Evolutionary conservation across 371 early-diverging fungal genomes (phyloP).

Genomic region (Phascolomyces articulosus): DNA sequence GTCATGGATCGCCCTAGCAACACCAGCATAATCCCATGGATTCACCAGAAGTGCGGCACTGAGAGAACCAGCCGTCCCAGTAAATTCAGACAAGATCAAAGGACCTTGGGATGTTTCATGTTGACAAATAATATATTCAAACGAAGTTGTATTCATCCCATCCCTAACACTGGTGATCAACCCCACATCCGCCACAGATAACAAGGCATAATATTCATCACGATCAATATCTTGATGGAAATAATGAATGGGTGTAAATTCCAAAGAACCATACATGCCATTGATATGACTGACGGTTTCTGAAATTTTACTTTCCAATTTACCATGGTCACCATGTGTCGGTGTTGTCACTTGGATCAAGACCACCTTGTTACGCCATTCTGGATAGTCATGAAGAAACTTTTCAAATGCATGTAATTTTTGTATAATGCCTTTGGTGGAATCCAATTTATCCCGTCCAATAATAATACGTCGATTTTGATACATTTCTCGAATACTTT

Average conservation of each 20-base stretch:
- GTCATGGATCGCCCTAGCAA: slow-evolving; percentile 85
- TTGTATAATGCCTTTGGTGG: slow-evolving; percentile 98
- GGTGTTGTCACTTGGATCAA: slow-evolving; percentile 74
- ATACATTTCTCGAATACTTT: slow-evolving; percentile 84
- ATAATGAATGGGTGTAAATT: slow-evolving; percentile 94
- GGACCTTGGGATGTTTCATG: slow-evolving; percentile 86
- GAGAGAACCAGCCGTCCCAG: slow-evolving; percentile 92
- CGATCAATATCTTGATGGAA: slow-evolving; percentile 94
- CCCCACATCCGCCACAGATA: slow-evolving; percentile 95
- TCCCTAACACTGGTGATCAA: slow-evolving; percentile 97
- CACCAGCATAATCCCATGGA: slow-evolving; percentile 92
- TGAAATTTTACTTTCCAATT: slow-evolving; percentile 85
- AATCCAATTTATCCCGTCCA: slow-evolving; percentile 98
- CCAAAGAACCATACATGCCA: slow-evolving; percentile 91
- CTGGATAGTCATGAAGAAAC: slow-evolving; percentile 88
- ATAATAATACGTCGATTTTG: slow-evolving; percentile 94
- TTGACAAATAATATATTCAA: slow-evolving; percentile 98
- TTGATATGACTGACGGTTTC: slow-evolving; percentile 95
- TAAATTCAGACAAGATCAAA: slow-evolving; percentile 97
- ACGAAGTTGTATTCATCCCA: slow-evolving; percentile 99
- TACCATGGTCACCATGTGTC: slow-evolving; percentile 54
- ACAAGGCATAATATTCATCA: slow-evolving; percentile 95
- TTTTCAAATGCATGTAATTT: slow-evolving; percentile 94
- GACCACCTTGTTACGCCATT: slow-evolving; percentile 89
- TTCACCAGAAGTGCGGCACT: slow-evolving; percentile 90